Evolutionary conservation across 495 filamentous ascomycete species (phyloP).

Genomic region (Ramalina intermedia): DNA sequence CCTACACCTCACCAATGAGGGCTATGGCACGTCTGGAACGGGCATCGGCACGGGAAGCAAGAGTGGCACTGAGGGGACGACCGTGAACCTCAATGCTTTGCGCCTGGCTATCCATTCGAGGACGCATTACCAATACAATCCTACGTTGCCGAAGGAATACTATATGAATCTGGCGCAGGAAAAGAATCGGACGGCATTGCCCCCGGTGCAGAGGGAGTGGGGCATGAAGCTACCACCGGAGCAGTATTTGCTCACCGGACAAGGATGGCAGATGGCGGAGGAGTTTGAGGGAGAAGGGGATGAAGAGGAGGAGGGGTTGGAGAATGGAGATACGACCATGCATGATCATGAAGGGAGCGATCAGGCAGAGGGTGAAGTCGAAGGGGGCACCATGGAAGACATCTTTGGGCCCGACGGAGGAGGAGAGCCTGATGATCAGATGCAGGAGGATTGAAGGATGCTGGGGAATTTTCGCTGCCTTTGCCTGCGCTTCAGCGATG

Average conservation of each 20-base stretch:
- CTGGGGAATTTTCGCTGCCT: not conserved
- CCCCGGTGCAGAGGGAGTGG: conserved; percentile 60
- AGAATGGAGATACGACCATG: conserved; percentile 13
- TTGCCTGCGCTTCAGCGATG: not conserved
- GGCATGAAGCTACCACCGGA: conserved; percentile 80
- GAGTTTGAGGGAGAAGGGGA: conserved; percentile 56
- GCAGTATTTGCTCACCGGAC: conserved; percentile 77
- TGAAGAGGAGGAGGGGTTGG: conserved; percentile 33
- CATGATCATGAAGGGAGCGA: conserved; percentile 24
- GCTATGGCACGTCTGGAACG: conserved; percentile 27
- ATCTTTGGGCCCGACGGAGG: conserved; percentile 36
- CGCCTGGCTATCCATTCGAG: conserved; percentile 50
- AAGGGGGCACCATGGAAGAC: conserved; percentile 48
- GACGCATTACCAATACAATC: conserved; percentile 49
- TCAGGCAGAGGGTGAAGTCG: conserved; percentile 31
- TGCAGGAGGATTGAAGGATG: conserved; percentile 23
- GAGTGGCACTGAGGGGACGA: conserved; percentile 9
- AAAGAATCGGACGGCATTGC: conserved; percentile 67
- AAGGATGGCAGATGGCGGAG: conserved; percentile 69
- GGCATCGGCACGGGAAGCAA: conserved; percentile 5
- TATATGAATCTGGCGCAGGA: conserved; percentile 69
- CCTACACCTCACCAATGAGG: conserved; percentile 38
- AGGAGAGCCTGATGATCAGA: conserved; percentile 31
- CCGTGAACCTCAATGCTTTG: conserved; percentile 16
- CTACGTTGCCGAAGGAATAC: conserved; percentile 68